Conservation (phyloP, 495 filamentous ascomycete genomes). For the Trichoderma parareesei region DNA sequence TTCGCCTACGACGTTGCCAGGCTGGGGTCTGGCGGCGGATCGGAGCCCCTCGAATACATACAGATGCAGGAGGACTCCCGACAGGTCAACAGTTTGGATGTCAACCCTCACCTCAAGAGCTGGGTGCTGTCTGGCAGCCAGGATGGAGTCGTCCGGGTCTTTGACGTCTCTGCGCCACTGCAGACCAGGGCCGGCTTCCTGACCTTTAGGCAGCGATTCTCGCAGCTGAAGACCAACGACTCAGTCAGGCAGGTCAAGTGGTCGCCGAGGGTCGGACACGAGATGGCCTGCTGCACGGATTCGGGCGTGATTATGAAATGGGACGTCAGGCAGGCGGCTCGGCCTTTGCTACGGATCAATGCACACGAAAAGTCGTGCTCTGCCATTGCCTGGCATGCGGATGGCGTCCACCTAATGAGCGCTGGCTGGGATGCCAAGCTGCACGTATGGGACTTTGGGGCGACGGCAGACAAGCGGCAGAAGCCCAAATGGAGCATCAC, state of each 20-base stretch:
- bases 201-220: constrained; percentile 28
- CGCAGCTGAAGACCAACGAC: constrained; percentile 49
- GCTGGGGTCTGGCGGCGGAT: constrained; percentile 30
- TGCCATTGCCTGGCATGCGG: constrained; percentile 90
- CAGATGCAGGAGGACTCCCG: constrained; percentile 71
- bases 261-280: constrained; percentile 74
- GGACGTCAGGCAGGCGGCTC: constrained; percentile 39
- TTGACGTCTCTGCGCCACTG: constrained; percentile 38
- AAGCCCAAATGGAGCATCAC: constrained; percentile 60
- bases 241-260: constrained; percentile 81
- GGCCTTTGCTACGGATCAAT: constrained; percentile 59
- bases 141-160: constrained; percentile 74
- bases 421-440: constrained; percentile 76
- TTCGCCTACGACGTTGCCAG: constrained; percentile 54
- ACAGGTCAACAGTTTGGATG: constrained; percentile 84
- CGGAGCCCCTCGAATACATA: constrained; percentile 56
- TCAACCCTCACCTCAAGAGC: constrained; percentile 73
- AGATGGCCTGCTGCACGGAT: constrained; percentile 88
- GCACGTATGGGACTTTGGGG: constrained; percentile 86
- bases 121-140: constrained; percentile 84
- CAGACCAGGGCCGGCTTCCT: constrained; percentile 29
- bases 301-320: constrained; percentile 61
- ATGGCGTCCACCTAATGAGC: constrained; percentile 82
- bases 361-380: constrained; percentile 73
- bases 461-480: constrained; percentile 67